Conservation (phyloP, 2,329 filamentous ascomycete species). For the Fusarium musae region DNA sequence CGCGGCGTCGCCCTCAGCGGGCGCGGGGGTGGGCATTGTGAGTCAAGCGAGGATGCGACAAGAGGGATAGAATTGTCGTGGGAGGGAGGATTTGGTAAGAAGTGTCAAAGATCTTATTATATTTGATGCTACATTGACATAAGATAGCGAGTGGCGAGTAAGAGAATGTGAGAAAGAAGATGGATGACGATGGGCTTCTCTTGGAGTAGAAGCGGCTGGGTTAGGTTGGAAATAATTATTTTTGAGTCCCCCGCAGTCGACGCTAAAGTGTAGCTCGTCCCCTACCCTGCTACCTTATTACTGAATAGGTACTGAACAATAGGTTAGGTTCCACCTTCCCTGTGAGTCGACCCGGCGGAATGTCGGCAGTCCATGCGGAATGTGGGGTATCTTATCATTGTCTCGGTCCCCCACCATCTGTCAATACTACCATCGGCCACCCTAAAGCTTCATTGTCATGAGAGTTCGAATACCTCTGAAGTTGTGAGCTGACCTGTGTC, state of each 20-base stretch:
- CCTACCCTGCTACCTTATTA: conserved; percentile 33
- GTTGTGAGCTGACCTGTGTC: too few species aligned
- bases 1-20: conserved; percentile 47
- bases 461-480: neutral
- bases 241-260: conserved; percentile 39
- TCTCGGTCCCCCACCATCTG: conserved; percentile 25
- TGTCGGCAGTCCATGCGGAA: conserved; percentile 17
- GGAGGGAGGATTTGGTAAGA: neutral
- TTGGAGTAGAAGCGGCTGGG: conserved; percentile 15
- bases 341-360: conserved; percentile 3
- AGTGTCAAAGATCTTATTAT: neutral
- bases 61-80: neutral
- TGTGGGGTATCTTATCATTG: conserved; percentile 39
- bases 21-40: conserved; percentile 47
- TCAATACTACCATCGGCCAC: conserved; percentile 11
- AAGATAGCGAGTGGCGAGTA: conserved; percentile 15
- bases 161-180: neutral
- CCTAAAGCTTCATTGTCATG: conserved; percentile 3
- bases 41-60: conserved; percentile 30
- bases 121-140: conserved; percentile 45
- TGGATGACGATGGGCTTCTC: conserved; percentile 19
- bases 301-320: conserved; percentile 5
- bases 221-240: conserved; percentile 42
- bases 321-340: neutral
- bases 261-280: conserved; percentile 37